These are phyloP conservation scores for Candida anutae DNA, from an alignment of 1,139 yeast species.

Conservation along the genomic window DNA sequence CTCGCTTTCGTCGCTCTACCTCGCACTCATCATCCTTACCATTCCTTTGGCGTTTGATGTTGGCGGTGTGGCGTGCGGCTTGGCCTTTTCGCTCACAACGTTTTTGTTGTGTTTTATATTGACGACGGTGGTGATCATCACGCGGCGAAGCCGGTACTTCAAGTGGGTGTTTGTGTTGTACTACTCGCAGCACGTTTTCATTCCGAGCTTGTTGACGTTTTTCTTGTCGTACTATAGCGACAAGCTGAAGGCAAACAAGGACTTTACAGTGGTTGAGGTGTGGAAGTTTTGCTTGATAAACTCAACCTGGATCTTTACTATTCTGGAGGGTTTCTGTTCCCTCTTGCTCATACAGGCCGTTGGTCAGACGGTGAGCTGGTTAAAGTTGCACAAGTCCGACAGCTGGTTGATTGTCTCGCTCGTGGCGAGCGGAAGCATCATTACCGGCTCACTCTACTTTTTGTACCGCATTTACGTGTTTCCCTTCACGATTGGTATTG, in stretches of 20 bases:
- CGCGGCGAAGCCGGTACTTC: constrained; percentile 41
- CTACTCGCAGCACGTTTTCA: constrained; percentile 71
- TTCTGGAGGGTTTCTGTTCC: constrained; percentile 89
- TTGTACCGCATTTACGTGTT: constrained; percentile 77
- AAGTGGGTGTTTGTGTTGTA: constrained; percentile 54
- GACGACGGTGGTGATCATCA: constrained; percentile 61
- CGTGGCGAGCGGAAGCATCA: constrained; percentile 64
- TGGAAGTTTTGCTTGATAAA: constrained; percentile 71
- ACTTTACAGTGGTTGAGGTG: constrained; percentile 15
- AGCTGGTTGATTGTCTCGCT: constrained; percentile 75
- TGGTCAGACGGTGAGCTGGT: constrained; percentile 75
- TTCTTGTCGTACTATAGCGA: constrained; percentile 50
- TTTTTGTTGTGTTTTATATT: constrained; percentile 59
- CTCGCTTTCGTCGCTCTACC: constrained; percentile 48
- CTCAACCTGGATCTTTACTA: constrained; percentile 82
- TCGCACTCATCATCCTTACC: constrained; percentile 66
- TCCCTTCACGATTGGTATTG: constrained; percentile 60
- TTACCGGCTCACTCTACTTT: constrained; percentile 71
- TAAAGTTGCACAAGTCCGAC: constrained; percentile 61
- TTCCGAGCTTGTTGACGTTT: constrained; percentile 73
- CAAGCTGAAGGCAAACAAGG: constrained; percentile 25
- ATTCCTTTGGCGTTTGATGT: constrained; percentile 93
- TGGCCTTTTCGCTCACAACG: constrained; percentile 75
- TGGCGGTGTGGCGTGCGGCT: constrained; percentile 86
- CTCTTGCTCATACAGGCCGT: constrained; percentile 82